Base-by-base conservation (phyloP, 768 basidiomycete genomes). In the Terana coerulea region DNA sequence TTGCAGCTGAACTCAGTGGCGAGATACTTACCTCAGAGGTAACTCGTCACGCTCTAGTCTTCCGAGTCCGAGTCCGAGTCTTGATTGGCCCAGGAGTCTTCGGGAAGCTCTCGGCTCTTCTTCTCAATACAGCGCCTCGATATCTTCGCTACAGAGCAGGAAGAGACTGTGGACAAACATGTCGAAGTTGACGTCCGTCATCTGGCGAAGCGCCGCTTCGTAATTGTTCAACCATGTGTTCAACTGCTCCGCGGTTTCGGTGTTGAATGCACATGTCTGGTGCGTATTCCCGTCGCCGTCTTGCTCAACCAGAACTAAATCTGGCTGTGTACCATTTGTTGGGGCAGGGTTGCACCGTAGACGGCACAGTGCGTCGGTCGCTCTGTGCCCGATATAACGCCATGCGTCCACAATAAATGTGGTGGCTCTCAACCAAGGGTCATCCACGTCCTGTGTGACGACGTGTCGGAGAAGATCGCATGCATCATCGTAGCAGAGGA, bases 221-320 rank as follows among this genome's bases (percentile, higher is more conserved):
- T 43, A 51, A 14, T 41, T 33, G 19, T 24, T 43, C 4, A 51
- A 41, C 50, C 50, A 51, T 3, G 50, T 29, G 25, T 51, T 51
- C 3, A 51, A 21, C 28, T 51, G 50, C 29, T 51, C 42, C 4
- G 50, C 50, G 3, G 50, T 51, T 24, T 51, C 50, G 3, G 50
- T 51, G 28, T 51, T 51, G 50, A 51, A 51, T 17, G 50, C 50
- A 11, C 50, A 41, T n/a, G 50, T 51, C 22, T 43, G 50, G 24
- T 51, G 41, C 3, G 15, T 22, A 5, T 21, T 15, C 9, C 50
- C 50, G 5, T 29, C 7, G 3, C 4, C 29, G 25, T 51, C 50
- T 25, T 26, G n/a, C 19, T 51, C 22, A 5, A 51, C 41, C 10
- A 3, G 12, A 3, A 51, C 31, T 9, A 51, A 41, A 44, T 51